Conservation (phyloP, 2,329 filamentous ascomycete species). For the Penicillium sp. region DNA sequence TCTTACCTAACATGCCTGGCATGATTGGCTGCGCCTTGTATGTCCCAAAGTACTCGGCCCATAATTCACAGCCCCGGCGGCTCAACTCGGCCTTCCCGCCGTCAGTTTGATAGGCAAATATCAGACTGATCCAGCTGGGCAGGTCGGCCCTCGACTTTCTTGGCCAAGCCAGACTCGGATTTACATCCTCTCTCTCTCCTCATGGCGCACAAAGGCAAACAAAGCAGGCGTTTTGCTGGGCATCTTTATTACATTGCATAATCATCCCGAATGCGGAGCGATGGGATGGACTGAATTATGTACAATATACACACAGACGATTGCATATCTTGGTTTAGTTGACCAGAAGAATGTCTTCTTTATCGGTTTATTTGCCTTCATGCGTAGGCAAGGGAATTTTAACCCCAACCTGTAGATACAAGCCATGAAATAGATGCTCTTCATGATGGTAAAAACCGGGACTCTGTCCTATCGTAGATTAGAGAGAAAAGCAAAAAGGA, state of each 20-base stretch:
- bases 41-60: no score
- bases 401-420: not conserved
- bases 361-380: not conserved
- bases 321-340: constrained; percentile 14
- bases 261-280: constrained; percentile 10
- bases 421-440: not conserved
- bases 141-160: not conserved
- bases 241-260: constrained; percentile 20
- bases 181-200: constrained; percentile 15
- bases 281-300: constrained; percentile 18
- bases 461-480: not conserved
- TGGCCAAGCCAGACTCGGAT: not conserved
- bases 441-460: not conserved
- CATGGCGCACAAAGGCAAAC: constrained; percentile 18
- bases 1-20: not conserved
- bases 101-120: not conserved
- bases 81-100: not conserved
- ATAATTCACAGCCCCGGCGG: no score
- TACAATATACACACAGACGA: constrained; percentile 20
- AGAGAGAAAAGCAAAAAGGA: not conserved
- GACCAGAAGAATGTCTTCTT: constrained; percentile 6
- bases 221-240: constrained; percentile 21
- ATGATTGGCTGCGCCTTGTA: not conserved
- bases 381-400: not conserved
- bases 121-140: not conserved